Percentiles rank a stretch among this genome's conserved stretches.
Conservation (phyloP, 345 rosid species). For the Moringa oleifera region DNA sequence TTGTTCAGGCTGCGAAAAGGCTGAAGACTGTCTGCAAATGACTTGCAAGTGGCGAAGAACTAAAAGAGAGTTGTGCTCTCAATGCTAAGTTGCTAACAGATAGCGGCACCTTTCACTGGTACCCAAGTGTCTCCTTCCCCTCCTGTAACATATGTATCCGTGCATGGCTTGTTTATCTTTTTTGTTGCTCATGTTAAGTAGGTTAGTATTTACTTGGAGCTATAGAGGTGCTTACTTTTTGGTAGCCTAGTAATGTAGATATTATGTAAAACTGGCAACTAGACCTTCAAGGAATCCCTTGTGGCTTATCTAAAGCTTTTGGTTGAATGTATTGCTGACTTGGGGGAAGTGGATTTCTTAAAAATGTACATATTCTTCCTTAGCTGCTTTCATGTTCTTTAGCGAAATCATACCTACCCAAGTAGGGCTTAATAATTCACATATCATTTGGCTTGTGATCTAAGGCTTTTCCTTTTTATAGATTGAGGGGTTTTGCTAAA, state of each 20-base stretch:
- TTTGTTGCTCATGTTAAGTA: constrained; percentile 9
- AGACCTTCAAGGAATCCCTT: constrained; percentile 18
- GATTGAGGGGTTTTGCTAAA: too few species aligned
- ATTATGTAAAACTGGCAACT: constrained; percentile 25
- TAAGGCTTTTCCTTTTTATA: too few species aligned
- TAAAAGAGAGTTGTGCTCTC: constrained; percentile 4
- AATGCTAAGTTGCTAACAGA: constrained; percentile 24
- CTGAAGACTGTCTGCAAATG: constrained; percentile 61
- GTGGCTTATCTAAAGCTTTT: constrained; percentile 21
- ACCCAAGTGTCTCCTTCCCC: constrained; percentile 14
- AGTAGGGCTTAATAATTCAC: too few species aligned
- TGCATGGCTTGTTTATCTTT: constrained; percentile 20
- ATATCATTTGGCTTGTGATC: too few species aligned
- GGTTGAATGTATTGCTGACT: constrained; percentile 36
- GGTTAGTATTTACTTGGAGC: constrained; percentile 25
- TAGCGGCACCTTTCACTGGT: constrained; percentile 3
- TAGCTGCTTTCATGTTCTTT: background rate
- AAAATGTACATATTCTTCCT: constrained; percentile 28
- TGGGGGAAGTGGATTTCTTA: constrained; percentile 28
- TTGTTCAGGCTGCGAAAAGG: constrained; percentile 85
- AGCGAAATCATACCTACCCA: too few species aligned
- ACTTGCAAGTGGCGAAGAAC: constrained; percentile 13
- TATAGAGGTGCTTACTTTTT: constrained; percentile 44
- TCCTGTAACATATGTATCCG: constrained; percentile 36
- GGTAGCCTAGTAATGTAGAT: constrained; percentile 41